phyloP scores from a whole-genome alignment of 345 rosid species.

The Populus deltoides region DNA sequence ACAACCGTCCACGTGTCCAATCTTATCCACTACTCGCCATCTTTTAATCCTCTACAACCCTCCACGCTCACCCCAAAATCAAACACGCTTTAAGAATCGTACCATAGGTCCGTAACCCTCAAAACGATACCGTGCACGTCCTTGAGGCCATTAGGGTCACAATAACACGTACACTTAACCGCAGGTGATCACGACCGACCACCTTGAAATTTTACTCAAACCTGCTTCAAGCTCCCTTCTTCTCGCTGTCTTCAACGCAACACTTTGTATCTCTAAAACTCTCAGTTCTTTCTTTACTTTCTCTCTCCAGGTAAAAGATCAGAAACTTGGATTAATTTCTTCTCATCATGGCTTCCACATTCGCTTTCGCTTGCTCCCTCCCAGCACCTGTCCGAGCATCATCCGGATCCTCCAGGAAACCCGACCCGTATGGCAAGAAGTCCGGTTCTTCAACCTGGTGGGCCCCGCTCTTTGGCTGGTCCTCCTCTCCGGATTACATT shows the following conservation, averaged over 20 bases:
- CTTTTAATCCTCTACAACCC: neutral
- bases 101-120: neutral
- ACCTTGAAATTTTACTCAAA: neutral
- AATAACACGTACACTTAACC: neutral
- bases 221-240: neutral
- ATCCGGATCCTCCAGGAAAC: conserved; percentile 23
- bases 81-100: neutral
- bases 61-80: no score
- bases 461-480: conserved; percentile 65
- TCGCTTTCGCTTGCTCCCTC: conserved; percentile 34
- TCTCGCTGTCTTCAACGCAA: neutral
- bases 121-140: neutral
- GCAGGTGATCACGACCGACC: neutral
- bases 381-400: conserved; percentile 41
- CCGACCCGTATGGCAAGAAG: conserved; percentile 22
- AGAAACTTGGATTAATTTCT: neutral
- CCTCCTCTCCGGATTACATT: conserved; percentile 65
- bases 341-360: conserved; percentile 46
- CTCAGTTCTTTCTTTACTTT: neutral
- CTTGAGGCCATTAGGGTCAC: no score
- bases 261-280: neutral
- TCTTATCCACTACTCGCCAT: conserved; percentile 9
- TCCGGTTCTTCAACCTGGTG: conserved; percentile 46
- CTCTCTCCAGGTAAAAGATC: conserved; percentile 1
- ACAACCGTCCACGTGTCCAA: conserved; percentile 9